Evolutionary conservation across 2,329 filamentous ascomycete genomes (phyloP).

Genomic region (Paecilomyces variotii): DNA sequence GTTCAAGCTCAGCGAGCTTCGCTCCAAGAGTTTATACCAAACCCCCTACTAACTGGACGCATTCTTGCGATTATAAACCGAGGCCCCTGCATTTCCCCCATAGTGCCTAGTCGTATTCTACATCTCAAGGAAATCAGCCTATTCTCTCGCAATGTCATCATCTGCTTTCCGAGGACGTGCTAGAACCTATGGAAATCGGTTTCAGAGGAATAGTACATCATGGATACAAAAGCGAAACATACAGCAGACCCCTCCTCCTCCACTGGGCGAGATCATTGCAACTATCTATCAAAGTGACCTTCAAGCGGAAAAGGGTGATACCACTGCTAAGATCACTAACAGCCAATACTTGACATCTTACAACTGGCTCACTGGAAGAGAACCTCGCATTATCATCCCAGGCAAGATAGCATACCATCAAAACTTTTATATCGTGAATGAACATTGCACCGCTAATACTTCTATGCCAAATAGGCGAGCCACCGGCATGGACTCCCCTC

Average conservation of each 20-base stretch:
- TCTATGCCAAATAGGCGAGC: constrained; percentile 34
- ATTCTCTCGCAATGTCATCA: neutral
- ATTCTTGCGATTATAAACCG: too few relatives aligned
- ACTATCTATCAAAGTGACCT: constrained; percentile 8
- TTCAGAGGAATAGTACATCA: neutral
- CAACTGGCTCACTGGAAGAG: constrained; percentile 39
- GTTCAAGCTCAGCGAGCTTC: too few relatives aligned
- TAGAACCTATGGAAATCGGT: neutral
- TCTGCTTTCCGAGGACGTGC: neutral
- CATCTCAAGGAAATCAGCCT: neutral
- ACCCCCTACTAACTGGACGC: too few relatives aligned
- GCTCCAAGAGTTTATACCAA: too few relatives aligned
- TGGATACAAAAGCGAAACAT: neutral
- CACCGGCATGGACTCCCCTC: constrained; percentile 45
- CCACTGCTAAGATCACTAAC: constrained; percentile 24
- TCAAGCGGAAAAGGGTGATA: constrained; percentile 3
- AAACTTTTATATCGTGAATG: neutral
- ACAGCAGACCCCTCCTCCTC: constrained; percentile 5
- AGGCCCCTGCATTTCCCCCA: too few relatives aligned
- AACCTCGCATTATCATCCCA: constrained; percentile 38
- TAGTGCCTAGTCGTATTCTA: neutral
- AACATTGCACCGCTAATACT: constrained; percentile 4
- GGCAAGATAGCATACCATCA: constrained; percentile 23
- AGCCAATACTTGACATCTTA: constrained; percentile 43
- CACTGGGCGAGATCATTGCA: constrained; percentile 10